Percentiles rank a stretch among this genome's conserved stretches.
phyloP scores from a whole-genome alignment of 2,329 filamentous ascomycete species.

The Aspergillus tanneri region DNA sequence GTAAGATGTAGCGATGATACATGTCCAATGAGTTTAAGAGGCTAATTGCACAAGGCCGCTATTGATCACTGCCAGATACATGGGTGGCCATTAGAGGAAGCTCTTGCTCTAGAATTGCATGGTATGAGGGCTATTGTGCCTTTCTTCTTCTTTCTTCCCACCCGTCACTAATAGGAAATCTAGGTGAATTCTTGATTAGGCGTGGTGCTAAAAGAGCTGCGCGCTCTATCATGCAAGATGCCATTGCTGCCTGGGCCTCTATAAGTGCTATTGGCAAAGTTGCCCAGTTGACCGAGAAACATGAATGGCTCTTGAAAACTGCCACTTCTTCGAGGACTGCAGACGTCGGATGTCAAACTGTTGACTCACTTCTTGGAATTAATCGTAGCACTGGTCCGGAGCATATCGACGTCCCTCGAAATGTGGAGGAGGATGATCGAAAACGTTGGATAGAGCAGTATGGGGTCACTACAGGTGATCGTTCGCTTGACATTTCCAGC shows the following conservation, averaged over 20 bases:
- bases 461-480: conserved; percentile 38
- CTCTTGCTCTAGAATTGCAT: conserved; percentile 60
- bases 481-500: conserved; percentile 43
- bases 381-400: conserved; percentile 34
- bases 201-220: conserved; percentile 60
- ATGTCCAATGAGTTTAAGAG: background rate
- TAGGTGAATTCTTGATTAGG: conserved; percentile 55
- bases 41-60: conserved; percentile 48
- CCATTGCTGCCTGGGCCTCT: conserved; percentile 58
- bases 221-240: conserved; percentile 57
- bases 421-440: conserved; percentile 41
- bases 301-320: conserved; percentile 60
- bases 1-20: conserved; percentile 20
- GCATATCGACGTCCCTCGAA: conserved; percentile 28
- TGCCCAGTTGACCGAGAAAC: conserved; percentile 56
- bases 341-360: conserved; percentile 59
- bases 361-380: conserved; percentile 48
- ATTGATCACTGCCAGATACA: conserved; percentile 62
- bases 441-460: conserved; percentile 46
- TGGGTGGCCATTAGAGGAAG: conserved; percentile 59
- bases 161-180: conserved; percentile 3
- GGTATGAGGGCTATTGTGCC: conserved; percentile 32
- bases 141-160: conserved; percentile 5
- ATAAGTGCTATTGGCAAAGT: conserved; percentile 61
- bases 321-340: conserved; percentile 52